phyloP scores from a whole-genome alignment of 768 basidiomycete genomes.

The Flagelloscypha sp. region DNA sequence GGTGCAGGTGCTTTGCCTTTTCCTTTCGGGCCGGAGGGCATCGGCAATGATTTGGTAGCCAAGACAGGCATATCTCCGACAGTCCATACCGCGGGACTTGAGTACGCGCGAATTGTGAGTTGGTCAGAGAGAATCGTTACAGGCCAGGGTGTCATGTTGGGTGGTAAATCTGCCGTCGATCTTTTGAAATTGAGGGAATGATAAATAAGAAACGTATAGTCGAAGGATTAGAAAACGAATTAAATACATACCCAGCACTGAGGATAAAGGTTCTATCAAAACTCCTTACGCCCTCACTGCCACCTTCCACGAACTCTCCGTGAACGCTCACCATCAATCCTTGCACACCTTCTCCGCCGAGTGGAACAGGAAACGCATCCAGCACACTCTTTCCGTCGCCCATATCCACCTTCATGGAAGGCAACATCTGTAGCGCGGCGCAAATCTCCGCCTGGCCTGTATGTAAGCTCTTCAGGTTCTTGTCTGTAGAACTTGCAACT shows the following conservation, averaged over 20 bases:
- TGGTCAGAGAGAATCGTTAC: slow-evolving; percentile 87
- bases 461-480: slow-evolving; percentile 59
- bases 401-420: slow-evolving; percentile 78
- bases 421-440: slow-evolving; percentile 54
- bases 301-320: slow-evolving; percentile 88
- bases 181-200: no score
- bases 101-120: slow-evolving; percentile 75
- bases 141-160: slow-evolving; percentile 81
- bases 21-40: slow-evolving; percentile 13
- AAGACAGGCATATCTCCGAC: slow-evolving; percentile 71
- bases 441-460: slow-evolving; percentile 60
- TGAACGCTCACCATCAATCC: slow-evolving; percentile 70
- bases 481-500: slow-evolving; percentile 53
- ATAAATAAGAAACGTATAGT: slow-evolving; percentile 16
- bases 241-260: slow-evolving; percentile 7
- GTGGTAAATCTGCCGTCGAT: slow-evolving; percentile 28
- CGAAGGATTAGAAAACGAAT: slow-evolving; percentile 5
- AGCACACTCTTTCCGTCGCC: slow-evolving; percentile 73
- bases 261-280: slow-evolving; percentile 92
- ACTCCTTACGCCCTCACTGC: slow-evolving; percentile 70
- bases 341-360: slow-evolving; percentile 44
- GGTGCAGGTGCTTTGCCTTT: slow-evolving; percentile 20
- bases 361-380: slow-evolving; percentile 73
- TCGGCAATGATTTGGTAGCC: slow-evolving; percentile 27
- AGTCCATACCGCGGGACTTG: slow-evolving; percentile 72